phyloP scores from a whole-genome alignment of 2,329 filamentous ascomycete genomes.

The Phialocephala sp. region DNA sequence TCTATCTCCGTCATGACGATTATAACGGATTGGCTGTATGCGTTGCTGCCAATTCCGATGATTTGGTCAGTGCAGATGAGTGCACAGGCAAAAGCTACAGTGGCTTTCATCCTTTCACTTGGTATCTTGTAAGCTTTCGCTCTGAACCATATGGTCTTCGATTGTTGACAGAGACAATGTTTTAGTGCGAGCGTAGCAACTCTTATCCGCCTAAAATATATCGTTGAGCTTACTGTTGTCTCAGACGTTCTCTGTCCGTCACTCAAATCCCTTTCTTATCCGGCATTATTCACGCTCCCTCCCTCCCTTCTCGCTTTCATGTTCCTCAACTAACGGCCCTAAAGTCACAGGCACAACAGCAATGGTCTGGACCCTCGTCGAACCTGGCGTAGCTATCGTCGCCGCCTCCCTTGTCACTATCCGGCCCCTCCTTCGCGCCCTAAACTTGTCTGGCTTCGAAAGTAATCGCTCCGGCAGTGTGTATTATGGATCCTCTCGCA shows the following conservation, averaged over 20 bases:
- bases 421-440: slow-evolving; percentile 55
- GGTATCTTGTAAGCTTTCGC: slow-evolving; percentile 40
- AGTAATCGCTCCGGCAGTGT: not conserved
- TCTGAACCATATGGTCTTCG: slow-evolving; percentile 34
- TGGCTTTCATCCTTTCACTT: slow-evolving; percentile 29
- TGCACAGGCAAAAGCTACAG: slow-evolving; percentile 47
- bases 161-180: not conserved
- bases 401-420: slow-evolving; percentile 61
- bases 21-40: slow-evolving; percentile 54
- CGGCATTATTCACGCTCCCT: not conserved
- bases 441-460: slow-evolving; percentile 25
- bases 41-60: slow-evolving; percentile 49
- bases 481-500: not conserved
- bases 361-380: slow-evolving; percentile 62
- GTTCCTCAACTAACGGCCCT: not conserved
- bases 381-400: slow-evolving; percentile 60
- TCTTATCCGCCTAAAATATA: slow-evolving; percentile 51
- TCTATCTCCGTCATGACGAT: slow-evolving; percentile 52
- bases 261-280: not conserved
- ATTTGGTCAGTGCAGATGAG: slow-evolving; percentile 47
- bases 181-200: slow-evolving; percentile 58
- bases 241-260: slow-evolving; percentile 25
- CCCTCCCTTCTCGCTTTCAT: not conserved
- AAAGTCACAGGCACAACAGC: slow-evolving; percentile 53
- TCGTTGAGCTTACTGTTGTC: slow-evolving; percentile 26